Conservation (phyloP, 2,329 filamentous ascomycete species). For the Exserohilum turcica region DNA sequence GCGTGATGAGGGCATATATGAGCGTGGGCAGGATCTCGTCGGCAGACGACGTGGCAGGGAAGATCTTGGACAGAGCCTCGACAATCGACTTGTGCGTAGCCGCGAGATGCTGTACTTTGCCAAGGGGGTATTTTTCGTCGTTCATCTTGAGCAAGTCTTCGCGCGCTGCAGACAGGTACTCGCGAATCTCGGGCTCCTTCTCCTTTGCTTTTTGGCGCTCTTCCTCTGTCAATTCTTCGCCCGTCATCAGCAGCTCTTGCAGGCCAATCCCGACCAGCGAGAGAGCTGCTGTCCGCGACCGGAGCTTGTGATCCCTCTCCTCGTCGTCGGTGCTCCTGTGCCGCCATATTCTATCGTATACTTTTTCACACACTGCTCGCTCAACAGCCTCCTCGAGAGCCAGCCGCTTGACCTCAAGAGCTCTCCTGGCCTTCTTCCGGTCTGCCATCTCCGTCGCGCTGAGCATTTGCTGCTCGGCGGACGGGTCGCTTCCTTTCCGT, state of each 20-base stretch:
- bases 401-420: constrained; percentile 76
- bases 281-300: constrained; percentile 90
- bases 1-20: constrained; percentile 93
- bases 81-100: constrained; percentile 93
- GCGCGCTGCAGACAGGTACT: constrained; percentile 71
- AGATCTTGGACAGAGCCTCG: constrained; percentile 72
- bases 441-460: constrained; percentile 83
- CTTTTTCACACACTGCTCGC: constrained; percentile 78
- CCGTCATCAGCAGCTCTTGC: constrained; percentile 71
- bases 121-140: constrained; percentile 82
- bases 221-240: constrained; percentile 60
- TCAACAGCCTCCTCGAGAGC: constrained; percentile 91
- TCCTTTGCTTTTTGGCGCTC: constrained; percentile 61
- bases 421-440: constrained; percentile 75
- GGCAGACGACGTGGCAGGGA: constrained; percentile 80
- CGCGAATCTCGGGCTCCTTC: constrained; percentile 68
- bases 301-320: constrained; percentile 89
- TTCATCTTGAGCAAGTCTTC: constrained; percentile 79
- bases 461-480: constrained; percentile 79
- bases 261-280: constrained; percentile 89
- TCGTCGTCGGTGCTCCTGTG: constrained; percentile 93
- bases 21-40: constrained; percentile 97
- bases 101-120: constrained; percentile 87
- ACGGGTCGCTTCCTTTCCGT: constrained; percentile 42
- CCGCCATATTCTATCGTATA: constrained; percentile 85